phyloP scores from a whole-genome alignment of 345 rosid genomes.

The Gossypium longicalyx region DNA sequence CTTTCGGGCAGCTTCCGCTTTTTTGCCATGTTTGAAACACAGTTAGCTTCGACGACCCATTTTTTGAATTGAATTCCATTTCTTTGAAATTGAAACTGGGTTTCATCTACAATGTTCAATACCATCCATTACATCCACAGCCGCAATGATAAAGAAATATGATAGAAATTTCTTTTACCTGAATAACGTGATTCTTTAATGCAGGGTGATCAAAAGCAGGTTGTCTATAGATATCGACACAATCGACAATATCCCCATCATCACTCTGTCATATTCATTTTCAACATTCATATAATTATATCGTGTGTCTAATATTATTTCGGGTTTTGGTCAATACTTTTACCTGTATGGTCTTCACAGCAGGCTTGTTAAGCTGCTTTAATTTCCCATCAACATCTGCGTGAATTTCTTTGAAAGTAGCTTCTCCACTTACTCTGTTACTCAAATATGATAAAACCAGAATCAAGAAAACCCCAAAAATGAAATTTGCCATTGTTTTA shows the following conservation, averaged over 20 bases:
- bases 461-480: constrained; percentile 2
- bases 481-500: not conserved
- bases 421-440: constrained; percentile 9
- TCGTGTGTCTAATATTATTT: no score
- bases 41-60: constrained; percentile 4
- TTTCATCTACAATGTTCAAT: constrained; percentile 32
- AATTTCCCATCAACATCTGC: constrained; percentile 29
- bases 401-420: not conserved
- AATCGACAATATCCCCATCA: constrained; percentile 55
- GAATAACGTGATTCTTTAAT: constrained; percentile 38
- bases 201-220: constrained; percentile 51
- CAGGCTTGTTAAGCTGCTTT: constrained; percentile 46
- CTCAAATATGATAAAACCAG: constrained; percentile 10
- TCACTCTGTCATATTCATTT: constrained; percentile 25
- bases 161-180: constrained; percentile 20
- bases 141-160: not conserved
- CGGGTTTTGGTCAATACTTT: not conserved
- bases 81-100: constrained; percentile 23
- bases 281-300: no score
- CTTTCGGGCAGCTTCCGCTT: constrained; percentile 40
- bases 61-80: not conserved
- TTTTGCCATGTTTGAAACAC: constrained; percentile 39
- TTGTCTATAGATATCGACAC: constrained; percentile 45
- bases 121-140: not conserved
- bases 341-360: constrained; percentile 36